Conservation (phyloP, 2,329 filamentous ascomycete genomes). For the Alternaria hordeiaustralica region DNA sequence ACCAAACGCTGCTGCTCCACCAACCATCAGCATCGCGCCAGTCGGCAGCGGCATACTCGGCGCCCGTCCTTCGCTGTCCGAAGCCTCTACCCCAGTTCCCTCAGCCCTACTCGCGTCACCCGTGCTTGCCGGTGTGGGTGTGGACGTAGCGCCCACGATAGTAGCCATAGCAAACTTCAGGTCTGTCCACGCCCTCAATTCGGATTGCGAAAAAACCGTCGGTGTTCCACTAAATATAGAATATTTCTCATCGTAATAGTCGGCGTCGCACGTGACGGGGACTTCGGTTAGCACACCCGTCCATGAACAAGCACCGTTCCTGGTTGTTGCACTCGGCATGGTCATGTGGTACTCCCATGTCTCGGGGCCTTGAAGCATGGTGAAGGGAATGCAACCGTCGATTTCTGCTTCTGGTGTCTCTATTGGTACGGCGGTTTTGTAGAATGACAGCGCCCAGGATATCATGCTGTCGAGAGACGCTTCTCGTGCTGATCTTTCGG, state of each 20-base stretch:
- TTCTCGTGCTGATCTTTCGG: background rate
- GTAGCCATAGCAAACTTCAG: constrained; percentile 11
- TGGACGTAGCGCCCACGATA: background rate
- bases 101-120: background rate
- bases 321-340: background rate
- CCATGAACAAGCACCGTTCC: constrained; percentile 9
- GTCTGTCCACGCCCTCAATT: background rate
- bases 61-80: background rate
- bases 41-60: background rate
- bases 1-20: background rate
- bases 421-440: constrained; percentile 36
- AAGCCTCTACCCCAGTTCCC: background rate
- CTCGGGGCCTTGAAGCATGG: constrained; percentile 10
- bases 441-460: background rate
- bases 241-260: background rate
- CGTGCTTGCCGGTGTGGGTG: background rate
- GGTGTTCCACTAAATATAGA: background rate
- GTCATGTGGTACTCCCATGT: constrained; percentile 7
- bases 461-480: background rate
- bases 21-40: constrained; percentile 1
- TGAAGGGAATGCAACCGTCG: background rate
- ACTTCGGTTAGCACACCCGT: constrained; percentile 8
- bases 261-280: constrained; percentile 6
- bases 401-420: background rate
- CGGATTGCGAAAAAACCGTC: background rate